phyloP scores from a whole-genome alignment of 148 eudicot species.

The Camellia sinensis region DNA sequence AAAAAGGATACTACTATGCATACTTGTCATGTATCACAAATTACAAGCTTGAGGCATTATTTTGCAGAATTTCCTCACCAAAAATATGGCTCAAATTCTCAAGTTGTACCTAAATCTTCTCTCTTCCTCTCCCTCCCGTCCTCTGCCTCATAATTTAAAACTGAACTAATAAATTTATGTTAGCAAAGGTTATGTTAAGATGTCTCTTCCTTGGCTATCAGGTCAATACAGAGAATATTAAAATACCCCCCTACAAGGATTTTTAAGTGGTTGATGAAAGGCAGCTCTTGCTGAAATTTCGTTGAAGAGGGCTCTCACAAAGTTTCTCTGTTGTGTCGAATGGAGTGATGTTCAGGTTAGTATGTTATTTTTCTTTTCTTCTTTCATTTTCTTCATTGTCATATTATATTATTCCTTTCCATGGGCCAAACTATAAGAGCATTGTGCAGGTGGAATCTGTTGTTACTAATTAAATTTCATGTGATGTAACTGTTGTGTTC shows the following conservation, averaged over 20 bases:
- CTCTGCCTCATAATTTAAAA: neutral
- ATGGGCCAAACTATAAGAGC: neutral
- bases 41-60: neutral
- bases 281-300: slow-evolving; percentile 94
- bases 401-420: neutral
- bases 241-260: slow-evolving; percentile 92
- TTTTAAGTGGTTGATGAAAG: slow-evolving; percentile 90
- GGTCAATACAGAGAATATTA: slow-evolving; percentile 85
- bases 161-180: neutral
- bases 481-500: neutral
- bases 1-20: neutral
- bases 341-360: slow-evolving; percentile 98
- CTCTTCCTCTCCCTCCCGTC: neutral
- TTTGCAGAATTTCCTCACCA: neutral
- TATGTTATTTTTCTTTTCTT: slow-evolving; percentile 3
- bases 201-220: slow-evolving; percentile 29
- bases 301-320: slow-evolving; percentile 95
- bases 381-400: neutral
- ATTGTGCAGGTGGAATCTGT: neutral
- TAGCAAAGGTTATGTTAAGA: slow-evolving; percentile 13
- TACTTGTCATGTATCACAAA: neutral
- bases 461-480: neutral
- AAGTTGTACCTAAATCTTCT: neutral
- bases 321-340: slow-evolving; percentile 94
- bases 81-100: neutral